These are phyloP conservation scores for Arthrobotrys pseudoclavata DNA, from an alignment of 2,329 filamentous ascomycete genomes.

Conservation along the genomic window DNA sequence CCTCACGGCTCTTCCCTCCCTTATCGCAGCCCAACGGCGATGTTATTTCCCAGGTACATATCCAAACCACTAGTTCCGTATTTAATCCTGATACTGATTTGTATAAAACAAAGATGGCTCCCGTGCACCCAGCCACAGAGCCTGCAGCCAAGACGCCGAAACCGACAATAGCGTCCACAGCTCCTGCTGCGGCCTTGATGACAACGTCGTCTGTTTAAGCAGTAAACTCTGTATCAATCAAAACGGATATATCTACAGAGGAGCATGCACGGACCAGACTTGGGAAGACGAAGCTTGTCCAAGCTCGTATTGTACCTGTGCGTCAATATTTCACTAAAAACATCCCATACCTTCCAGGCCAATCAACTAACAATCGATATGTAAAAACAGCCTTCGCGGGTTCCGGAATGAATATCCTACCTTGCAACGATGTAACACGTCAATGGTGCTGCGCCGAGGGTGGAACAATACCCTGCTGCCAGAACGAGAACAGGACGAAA, in stretches of 20 bases:
- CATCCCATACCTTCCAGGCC: no score
- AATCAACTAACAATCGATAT: background rate
- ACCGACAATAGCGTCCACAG: constrained; percentile 7
- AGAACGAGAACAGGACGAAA: constrained; percentile 22
- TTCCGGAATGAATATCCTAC: constrained; percentile 39
- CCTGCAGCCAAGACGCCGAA: constrained; percentile 18
- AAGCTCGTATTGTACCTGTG: background rate
- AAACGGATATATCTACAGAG: constrained; percentile 53
- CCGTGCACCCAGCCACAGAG: background rate
- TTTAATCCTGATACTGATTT: background rate
- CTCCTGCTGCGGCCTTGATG: constrained; percentile 33
- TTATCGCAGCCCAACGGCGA: constrained; percentile 17
- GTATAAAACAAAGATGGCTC: constrained; percentile 18
- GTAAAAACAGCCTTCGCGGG: constrained; percentile 4
- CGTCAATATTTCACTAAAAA: background rate
- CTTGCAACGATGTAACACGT: constrained; percentile 48
- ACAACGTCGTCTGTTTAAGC: constrained; percentile 49
- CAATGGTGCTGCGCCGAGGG: constrained; percentile 52
- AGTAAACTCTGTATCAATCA: constrained; percentile 39
- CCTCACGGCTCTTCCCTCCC: background rate
- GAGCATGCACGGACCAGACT: constrained; percentile 38
- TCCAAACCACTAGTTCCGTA: background rate
- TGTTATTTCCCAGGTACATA: constrained; percentile 49
- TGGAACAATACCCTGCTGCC: constrained; percentile 26
- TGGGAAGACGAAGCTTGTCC: constrained; percentile 31